Evolutionary conservation across 208 protist species (phyloP), one percentile per base, ranked within the genome.

Genomic region (Leishmania braziliensis): DNA sequence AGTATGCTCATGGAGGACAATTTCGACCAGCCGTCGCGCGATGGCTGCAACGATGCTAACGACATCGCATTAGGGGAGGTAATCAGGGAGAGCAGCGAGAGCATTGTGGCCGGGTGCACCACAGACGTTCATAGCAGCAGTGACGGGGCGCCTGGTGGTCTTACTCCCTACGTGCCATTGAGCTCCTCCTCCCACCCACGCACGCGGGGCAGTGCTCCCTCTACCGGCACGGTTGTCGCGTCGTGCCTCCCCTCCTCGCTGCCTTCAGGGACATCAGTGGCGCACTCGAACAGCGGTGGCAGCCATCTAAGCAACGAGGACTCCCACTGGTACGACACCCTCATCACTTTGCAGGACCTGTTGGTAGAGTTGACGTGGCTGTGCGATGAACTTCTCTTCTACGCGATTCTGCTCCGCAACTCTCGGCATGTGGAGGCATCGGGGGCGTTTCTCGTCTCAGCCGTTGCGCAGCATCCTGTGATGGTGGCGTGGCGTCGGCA

Each of bases 341-440:
- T 82, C 43, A 53, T 36, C 46, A 78, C 72, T 0, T 85, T 97
- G 71, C 87, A 87, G 16, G 78, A 81, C 18, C 81, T 97, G 16
- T 84, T 96, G 20, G 86, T 96, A 0, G 94, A 97, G 73, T 77
- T 97, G 53, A 94, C 86, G 46, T 97, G 92, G 91, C 84, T 97
- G 10, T 90, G 94, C 63, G 94, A 97, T 60, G 94, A 97, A 62
- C 87, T 97, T 39, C 77, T 97, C 50, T 92, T 91, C 73, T 93
- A 91, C 82, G 86, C 88, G n/a, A 90, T 96, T 73, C 78, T 95
- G 26, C 91, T 94, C 26, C 84, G 89, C n/a, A 96, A 97, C 84
- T 95, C 90, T 26, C 82, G 92, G 5, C 81, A 86, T 51, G 92
- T 97, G 50, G 92, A 97, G 75, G 88, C 89, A 26, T 96, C 93